Evolutionary conservation across 441 rosid genomes (phyloP).

Genomic region (Omphalea diandra): DNA sequence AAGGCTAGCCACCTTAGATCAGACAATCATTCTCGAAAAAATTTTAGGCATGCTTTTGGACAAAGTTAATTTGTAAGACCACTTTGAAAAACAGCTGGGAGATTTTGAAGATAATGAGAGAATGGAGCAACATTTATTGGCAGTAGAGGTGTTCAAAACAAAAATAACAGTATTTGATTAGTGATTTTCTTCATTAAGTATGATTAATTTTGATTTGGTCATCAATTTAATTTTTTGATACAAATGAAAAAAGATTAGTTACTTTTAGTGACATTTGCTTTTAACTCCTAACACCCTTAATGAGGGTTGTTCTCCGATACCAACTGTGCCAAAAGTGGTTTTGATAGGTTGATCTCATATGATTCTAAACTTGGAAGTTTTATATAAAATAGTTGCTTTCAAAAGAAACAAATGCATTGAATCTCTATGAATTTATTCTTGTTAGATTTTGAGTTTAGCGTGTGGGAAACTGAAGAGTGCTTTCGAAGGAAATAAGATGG

Average conservation of each 20-base stretch:
- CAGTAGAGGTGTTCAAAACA: constrained; percentile 50
- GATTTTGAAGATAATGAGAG: constrained; percentile 63
- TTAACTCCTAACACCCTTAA: background rate
- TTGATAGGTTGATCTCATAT: constrained; percentile 1
- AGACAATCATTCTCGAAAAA: constrained; percentile 32
- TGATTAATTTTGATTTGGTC: background rate
- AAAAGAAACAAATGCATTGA: background rate
- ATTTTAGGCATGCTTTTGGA: constrained; percentile 55
- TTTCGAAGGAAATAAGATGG: no score
- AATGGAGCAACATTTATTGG: constrained; percentile 48
- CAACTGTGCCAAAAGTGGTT: background rate
- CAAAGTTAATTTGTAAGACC: constrained; percentile 57
- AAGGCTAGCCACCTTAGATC: constrained; percentile 58
- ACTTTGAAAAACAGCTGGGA: constrained; percentile 64
- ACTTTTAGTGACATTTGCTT: constrained; percentile 1
- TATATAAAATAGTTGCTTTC: background rate
- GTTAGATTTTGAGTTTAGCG: background rate
- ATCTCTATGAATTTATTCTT: background rate
- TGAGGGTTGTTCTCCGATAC: background rate
- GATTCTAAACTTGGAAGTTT: background rate
- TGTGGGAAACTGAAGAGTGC: no score
- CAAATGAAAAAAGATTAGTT: background rate
- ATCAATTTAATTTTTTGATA: background rate
- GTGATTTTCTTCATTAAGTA: background rate
- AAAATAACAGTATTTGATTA: background rate